Conservation (phyloP, 2,329 filamentous ascomycete genomes). For the Aspergillus sp. region DNA sequence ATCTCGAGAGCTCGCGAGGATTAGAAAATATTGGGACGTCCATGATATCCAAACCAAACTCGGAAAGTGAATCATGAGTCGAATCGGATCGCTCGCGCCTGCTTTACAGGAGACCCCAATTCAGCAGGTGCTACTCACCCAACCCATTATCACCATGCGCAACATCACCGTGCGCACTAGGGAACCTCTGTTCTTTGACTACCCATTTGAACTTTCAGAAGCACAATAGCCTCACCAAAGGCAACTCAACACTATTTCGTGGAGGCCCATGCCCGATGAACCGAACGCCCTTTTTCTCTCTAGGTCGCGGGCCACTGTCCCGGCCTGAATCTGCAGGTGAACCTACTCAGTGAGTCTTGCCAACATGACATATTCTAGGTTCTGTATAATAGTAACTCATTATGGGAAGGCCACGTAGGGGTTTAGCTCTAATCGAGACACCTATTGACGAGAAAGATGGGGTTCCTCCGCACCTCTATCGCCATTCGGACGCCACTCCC, state of each 20-base stretch:
- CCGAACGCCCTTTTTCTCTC: slow-evolving; percentile 29
- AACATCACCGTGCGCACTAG: not conserved
- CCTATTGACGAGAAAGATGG: slow-evolving; percentile 31
- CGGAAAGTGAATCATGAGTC: slow-evolving; percentile 21
- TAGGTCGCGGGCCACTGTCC: slow-evolving; percentile 27
- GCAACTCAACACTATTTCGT: not conserved
- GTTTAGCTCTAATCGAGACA: slow-evolving; percentile 35
- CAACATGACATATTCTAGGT: not conserved
- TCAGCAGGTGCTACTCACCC: slow-evolving; percentile 5
- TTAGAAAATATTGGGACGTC: slow-evolving; percentile 40
- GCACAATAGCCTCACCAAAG: not conserved
- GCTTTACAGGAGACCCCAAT: not conserved
- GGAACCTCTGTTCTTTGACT: not conserved
- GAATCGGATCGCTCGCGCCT: not conserved
- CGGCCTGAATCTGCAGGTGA: slow-evolving; percentile 14
- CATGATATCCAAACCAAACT: slow-evolving; percentile 26
- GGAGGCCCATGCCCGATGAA: slow-evolving; percentile 25
- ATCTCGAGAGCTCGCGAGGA: slow-evolving; percentile 34
- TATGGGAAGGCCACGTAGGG: slow-evolving; percentile 13
- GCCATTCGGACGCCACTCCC: slow-evolving; percentile 53
- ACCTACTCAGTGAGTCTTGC: slow-evolving; percentile 23
- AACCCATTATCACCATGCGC: not conserved
- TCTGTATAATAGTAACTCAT: slow-evolving; percentile 4
- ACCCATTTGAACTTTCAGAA: not conserved
- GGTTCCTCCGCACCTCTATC: slow-evolving; percentile 35